Evolutionary conservation across 345 rosid genomes (phyloP), one percentile per base, ranked within the genome.

Genomic region (Ricinus communis): DNA sequence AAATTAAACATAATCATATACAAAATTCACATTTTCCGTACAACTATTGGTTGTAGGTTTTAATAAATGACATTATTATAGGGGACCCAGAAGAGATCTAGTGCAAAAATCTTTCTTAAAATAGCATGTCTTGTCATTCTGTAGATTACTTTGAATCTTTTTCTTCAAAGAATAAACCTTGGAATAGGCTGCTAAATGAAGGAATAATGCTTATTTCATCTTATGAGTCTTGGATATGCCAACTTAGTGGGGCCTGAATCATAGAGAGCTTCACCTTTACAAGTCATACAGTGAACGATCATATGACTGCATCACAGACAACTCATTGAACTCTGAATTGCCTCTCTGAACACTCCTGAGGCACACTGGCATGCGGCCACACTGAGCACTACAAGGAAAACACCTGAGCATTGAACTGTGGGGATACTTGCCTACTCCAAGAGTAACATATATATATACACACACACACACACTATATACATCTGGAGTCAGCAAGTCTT

Each of bases 131-230:
- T 36, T 58, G 50, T 56, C 61, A 7, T 11, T 46, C 1, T 46
- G 1, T 46, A 2, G 10, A 11, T 56, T n/a, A n/a, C n/a, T n/a
- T n/a, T n/a, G n/a, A n/a, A n/a, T n/a, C n/a, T n/a, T n/a, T n/a
- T 56, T 11, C 3, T 38, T 16, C 28, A 9, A 21, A 73, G 49
- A 56, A 46, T 57, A 65, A 56, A 55, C 38, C 65, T 14, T 43
- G 76, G n/a, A 59, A 74, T 68, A 74, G 60, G 36, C 59, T 72
- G 27, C 30, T 47, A 19, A 45, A n/a, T 8, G 41, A 33, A 33
- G 38, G 38, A 53, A 40, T 62, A 24, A 53, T 71, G 75, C 27
- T 51, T 18, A 63, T 25, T 51, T 53, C 41, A 36, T 36, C 18
- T 33, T 9, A 12, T 18, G 62, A 21, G 46, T 47, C 46, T 30